Evolutionary conservation across 257 asterid genomes (phyloP).

Genomic region (Nicotiana obtusifolia): DNA sequence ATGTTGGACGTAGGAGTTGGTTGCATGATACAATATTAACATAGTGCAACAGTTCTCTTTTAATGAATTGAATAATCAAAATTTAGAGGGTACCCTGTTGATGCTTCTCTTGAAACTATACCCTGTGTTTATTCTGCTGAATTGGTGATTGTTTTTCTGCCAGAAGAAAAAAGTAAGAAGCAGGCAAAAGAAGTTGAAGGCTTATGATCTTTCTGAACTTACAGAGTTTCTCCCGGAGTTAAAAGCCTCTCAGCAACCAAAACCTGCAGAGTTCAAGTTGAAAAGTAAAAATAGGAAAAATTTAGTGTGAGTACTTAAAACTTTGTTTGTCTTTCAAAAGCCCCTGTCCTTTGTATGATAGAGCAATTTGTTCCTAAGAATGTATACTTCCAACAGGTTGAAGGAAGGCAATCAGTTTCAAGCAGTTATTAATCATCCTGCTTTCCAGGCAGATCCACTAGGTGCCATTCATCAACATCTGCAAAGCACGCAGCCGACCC

Average conservation of each 20-base stretch:
- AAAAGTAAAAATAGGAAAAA: slow-evolving; percentile 56
- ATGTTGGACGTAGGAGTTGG: background rate
- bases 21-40: background rate
- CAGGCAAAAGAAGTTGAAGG: slow-evolving; percentile 60
- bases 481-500: slow-evolving; percentile 60
- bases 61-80: background rate
- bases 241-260: slow-evolving; percentile 27
- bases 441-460: slow-evolving; percentile 61
- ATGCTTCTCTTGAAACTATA: background rate
- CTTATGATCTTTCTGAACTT: slow-evolving; percentile 63
- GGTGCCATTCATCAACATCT: slow-evolving; percentile 65
- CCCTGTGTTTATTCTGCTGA: slow-evolving; percentile 1
- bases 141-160: background rate
- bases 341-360: background rate
- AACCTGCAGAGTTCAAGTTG: slow-evolving; percentile 44
- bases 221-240: slow-evolving; percentile 63
- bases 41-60: background rate
- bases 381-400: slow-evolving; percentile 36
- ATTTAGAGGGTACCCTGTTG: background rate
- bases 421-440: slow-evolving; percentile 52
- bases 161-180: slow-evolving; percentile 49
- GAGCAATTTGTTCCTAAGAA: slow-evolving; percentile 5
- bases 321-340: background rate
- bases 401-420: slow-evolving; percentile 58
- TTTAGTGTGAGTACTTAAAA: slow-evolving; percentile 50